phyloP scores from a whole-genome alignment of 78 protist species.

The Dictyostelium firmibasis region DNA sequence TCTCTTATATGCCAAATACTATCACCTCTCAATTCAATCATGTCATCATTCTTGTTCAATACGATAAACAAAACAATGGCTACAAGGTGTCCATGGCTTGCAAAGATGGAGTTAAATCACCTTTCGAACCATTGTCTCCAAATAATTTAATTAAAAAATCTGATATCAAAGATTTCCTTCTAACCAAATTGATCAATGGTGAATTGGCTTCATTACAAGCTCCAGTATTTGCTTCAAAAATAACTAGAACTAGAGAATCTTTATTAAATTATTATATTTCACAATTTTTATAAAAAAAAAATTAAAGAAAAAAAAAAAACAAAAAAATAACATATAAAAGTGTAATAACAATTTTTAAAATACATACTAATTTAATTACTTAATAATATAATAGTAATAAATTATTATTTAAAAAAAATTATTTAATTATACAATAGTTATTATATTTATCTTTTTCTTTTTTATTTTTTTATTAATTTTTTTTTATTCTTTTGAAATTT shows the following conservation, averaged over 20 bases:
- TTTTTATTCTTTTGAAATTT: background rate
- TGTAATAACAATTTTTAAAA: background rate
- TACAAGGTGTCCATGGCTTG: slow-evolving; percentile 43
- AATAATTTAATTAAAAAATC: background rate
- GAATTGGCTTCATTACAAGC: slow-evolving; percentile 63
- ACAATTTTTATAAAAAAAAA: slow-evolving; percentile 44
- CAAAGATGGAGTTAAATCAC: slow-evolving; percentile 58
- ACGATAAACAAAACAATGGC: slow-evolving; percentile 19
- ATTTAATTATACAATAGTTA: background rate
- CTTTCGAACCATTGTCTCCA: slow-evolving; percentile 48
- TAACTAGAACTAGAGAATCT: slow-evolving; percentile 63
- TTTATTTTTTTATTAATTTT: background rate
- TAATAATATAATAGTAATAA: background rate
- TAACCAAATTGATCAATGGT: slow-evolving; percentile 65
- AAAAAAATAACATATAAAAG: background rate
- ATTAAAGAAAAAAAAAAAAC: background rate
- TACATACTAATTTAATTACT: background rate
- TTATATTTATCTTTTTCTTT: no score
- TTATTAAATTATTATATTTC: slow-evolving; percentile 62
- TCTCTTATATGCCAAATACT: slow-evolving; percentile 24
- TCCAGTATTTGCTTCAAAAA: slow-evolving; percentile 47
- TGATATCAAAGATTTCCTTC: slow-evolving; percentile 38
- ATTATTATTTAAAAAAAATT: background rate
- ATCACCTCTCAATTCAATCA: slow-evolving; percentile 78
- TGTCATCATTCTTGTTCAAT: slow-evolving; percentile 56